phyloP scores from a whole-genome alignment of 164 flowering plant species.

The Stephania cephalantha region DNA sequence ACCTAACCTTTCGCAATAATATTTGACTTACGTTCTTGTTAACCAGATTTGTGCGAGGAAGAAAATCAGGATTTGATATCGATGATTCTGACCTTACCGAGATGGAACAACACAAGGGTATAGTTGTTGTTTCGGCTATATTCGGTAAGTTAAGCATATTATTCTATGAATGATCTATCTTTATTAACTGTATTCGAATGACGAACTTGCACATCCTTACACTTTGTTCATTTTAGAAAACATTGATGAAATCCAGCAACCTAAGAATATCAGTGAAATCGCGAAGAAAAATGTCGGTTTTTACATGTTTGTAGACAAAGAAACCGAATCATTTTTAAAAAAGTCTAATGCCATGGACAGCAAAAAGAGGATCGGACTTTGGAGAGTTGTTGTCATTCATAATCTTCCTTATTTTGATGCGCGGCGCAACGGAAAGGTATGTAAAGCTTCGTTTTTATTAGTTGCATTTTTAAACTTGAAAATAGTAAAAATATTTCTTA shows the following conservation, averaged over 20 bases:
- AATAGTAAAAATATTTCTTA: too few species aligned
- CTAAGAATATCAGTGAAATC: constrained; percentile 57
- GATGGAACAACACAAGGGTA: constrained; percentile 77
- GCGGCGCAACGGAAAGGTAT: constrained; percentile 91
- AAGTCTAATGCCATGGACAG: constrained; percentile 44
- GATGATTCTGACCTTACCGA: constrained; percentile 71
- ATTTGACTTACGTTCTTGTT: neutral
- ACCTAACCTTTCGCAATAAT: too few species aligned
- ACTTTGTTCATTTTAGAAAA: constrained; percentile 41
- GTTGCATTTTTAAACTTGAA: too few species aligned
- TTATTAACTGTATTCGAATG: neutral
- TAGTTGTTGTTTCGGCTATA: constrained; percentile 84
- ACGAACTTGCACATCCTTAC: neutral
- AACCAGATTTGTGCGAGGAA: constrained; percentile 76
- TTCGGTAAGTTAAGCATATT: constrained; percentile 50
- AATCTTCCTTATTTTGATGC: constrained; percentile 78
- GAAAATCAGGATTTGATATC: constrained; percentile 84
- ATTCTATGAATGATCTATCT: neutral
- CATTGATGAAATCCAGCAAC: constrained; percentile 81
- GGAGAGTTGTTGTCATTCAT: constrained; percentile 77
- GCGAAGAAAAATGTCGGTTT: constrained; percentile 58
- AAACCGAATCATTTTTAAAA: constrained; percentile 66
- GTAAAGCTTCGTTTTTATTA: constrained; percentile 1
- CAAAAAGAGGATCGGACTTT: constrained; percentile 58
- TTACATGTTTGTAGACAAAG: constrained; percentile 89